Evolutionary conservation across 2,329 filamentous ascomycete species (phyloP).

Genomic region (Gnomoniopsis sp.): DNA sequence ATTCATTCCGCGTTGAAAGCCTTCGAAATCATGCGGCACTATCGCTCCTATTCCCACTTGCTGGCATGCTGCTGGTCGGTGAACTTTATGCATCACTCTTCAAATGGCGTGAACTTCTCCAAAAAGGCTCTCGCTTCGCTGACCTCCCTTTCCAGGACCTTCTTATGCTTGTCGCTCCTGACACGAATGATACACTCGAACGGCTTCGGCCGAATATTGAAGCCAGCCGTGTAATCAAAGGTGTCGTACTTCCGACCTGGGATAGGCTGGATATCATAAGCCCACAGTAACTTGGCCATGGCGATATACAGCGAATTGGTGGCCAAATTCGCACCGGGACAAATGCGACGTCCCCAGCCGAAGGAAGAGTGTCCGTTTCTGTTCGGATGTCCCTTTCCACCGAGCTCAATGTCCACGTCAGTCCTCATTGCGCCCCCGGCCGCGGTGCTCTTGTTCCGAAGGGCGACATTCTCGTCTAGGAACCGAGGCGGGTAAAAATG

Average conservation of each 20-base stretch:
- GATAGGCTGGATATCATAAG: slow-evolving; percentile 31
- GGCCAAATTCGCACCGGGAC: slow-evolving; percentile 24
- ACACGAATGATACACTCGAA: slow-evolving; percentile 19
- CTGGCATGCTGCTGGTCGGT: background rate
- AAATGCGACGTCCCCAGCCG: slow-evolving; percentile 41
- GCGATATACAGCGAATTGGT: slow-evolving; percentile 24
- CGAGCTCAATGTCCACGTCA: slow-evolving; percentile 8
- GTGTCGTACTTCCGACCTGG: slow-evolving; percentile 19
- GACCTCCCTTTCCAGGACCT: slow-evolving; percentile 18
- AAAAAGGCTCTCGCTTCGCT: slow-evolving; percentile 15
- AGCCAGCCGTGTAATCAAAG: slow-evolving; percentile 22
- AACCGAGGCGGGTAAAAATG: slow-evolving; percentile 22
- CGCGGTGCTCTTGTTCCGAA: slow-evolving; percentile 3
- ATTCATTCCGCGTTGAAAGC: no score
- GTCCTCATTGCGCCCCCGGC: background rate
- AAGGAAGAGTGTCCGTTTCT: slow-evolving; percentile 39
- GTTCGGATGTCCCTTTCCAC: slow-evolving; percentile 16
- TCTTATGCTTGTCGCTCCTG: slow-evolving; percentile 19
- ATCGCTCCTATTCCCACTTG: no score
- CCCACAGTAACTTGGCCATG: slow-evolving; percentile 42
- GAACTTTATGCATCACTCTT: slow-evolving; percentile 1
- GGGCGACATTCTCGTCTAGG: slow-evolving; percentile 16
- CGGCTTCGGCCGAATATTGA: slow-evolving; percentile 22
- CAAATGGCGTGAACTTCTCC: slow-evolving; percentile 21
- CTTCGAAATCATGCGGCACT: no score